These are phyloP conservation scores for Coniochaeta prunicola DNA, from an alignment of 2,329 filamentous ascomycete genomes.

Conservation along the genomic window DNA sequence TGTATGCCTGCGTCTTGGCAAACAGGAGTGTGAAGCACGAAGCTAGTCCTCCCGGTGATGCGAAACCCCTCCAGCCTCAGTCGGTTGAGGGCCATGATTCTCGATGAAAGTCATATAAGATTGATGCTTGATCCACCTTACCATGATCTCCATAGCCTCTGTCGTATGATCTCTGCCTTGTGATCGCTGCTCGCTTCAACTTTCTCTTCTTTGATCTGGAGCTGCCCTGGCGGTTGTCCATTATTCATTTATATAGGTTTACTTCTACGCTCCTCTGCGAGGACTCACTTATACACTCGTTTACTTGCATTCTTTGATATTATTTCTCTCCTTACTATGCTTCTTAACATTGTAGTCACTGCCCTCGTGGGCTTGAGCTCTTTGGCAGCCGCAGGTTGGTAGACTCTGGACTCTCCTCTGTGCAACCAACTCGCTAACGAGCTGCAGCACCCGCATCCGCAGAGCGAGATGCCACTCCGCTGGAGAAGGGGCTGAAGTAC, in stretches of 20 bases:
- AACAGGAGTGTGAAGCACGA: background rate
- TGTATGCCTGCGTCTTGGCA: conserved; percentile 1
- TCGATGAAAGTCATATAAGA: background rate
- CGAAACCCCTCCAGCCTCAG: background rate
- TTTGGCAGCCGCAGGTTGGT: conserved; percentile 20
- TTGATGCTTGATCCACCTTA: background rate
- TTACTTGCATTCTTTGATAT: conserved; percentile 2
- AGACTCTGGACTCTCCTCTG: background rate
- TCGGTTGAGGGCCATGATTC: background rate
- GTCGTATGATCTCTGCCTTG: background rate
- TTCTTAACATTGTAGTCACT: conserved; percentile 15
- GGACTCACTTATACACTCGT: background rate
- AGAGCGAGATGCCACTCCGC: conserved; percentile 9
- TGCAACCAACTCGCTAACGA: conserved; percentile 6
- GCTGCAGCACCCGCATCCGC: conserved; percentile 15
- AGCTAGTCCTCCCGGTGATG: background rate
- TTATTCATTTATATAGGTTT: background rate
- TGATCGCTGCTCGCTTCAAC: background rate
- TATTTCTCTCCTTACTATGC: conserved; percentile 14
- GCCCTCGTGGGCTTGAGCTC: conserved; percentile 20
- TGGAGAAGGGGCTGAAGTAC: conserved; percentile 15
- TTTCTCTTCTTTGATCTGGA: background rate
- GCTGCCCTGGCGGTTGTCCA: background rate
- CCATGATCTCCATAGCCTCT: background rate
- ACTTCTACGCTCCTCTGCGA: background rate